A percentile compares a stretch with the other conserved stretches of the same genome.
phyloP scores from a whole-genome alignment of 495 filamentous ascomycete genomes.

The Corynascus novoguineensis region DNA sequence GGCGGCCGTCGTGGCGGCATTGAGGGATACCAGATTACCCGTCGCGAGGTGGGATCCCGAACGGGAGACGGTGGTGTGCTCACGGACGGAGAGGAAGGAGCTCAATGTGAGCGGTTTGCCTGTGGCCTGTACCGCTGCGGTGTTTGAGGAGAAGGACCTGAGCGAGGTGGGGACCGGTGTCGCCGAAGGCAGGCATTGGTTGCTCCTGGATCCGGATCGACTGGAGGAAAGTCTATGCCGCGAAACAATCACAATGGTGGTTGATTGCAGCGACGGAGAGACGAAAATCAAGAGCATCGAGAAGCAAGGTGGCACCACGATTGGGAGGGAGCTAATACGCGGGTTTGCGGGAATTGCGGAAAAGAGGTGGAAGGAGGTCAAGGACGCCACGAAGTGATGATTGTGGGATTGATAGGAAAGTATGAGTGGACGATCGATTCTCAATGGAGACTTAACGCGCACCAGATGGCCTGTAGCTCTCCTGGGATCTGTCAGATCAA shows the following conservation, averaged over 20 bases:
- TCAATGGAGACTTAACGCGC: not conserved
- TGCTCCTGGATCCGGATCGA: conserved; percentile 82
- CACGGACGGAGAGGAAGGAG: conserved; percentile 47
- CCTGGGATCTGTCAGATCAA: too few relatives aligned
- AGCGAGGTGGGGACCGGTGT: conserved; percentile 37
- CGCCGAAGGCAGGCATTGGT: conserved; percentile 52
- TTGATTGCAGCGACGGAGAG: conserved; percentile 55
- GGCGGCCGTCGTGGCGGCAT: conserved; percentile 75
- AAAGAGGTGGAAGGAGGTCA: conserved; percentile 40
- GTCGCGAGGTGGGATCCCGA: conserved; percentile 82
- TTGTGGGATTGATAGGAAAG: not conserved
- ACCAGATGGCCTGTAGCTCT: not conserved
- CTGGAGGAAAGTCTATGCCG: conserved; percentile 78
- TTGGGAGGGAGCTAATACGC: conserved; percentile 37
- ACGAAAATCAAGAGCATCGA: conserved; percentile 62
- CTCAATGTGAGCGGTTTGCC: conserved; percentile 58
- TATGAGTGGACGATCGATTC: conserved; percentile 4
- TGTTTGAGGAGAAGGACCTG: conserved; percentile 67
- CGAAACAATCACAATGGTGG: conserved; percentile 67
- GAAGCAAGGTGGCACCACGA: conserved; percentile 67
- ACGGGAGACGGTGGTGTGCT: conserved; percentile 70
- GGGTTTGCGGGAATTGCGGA: conserved; percentile 38
- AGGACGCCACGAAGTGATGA: conserved; percentile 18
- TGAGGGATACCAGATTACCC: conserved; percentile 73
- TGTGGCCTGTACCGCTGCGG: conserved; percentile 63